Evolutionary conservation across 176 grass and related monocot species (phyloP).

Genomic region (bread wheat (Triticum aestivum)): IWGSC_CS_RefSeq_v2.1 NC_057814.1:444187025-444187524

Average conservation of each 20-base stretch:
- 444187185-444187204: constrained; percentile 2
- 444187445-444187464: constrained; percentile 30
- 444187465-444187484: constrained; percentile 49
- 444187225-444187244: constrained; percentile 15
- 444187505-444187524: constrained; percentile 72
- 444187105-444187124: neutral
- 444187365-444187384: constrained; percentile 54
- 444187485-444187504: constrained; percentile 51
- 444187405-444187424: constrained; percentile 55
- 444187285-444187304: constrained; percentile 58
- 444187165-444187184: neutral
- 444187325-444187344: constrained; percentile 75
- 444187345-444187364: constrained; percentile 69
- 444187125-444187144: neutral
- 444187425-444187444: constrained; percentile 42
- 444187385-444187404: constrained; percentile 55
- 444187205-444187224: constrained; percentile 10
- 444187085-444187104: neutral
- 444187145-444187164: neutral
- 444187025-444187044: neutral
- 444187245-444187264: constrained; percentile 9
- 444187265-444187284: constrained; percentile 5
- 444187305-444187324: constrained; percentile 74
- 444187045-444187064: no score
- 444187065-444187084: neutral